Evolutionary conservation across 2,329 filamentous ascomycete species (phyloP).

Genomic region (Hymenoscyphus repandus): DNA sequence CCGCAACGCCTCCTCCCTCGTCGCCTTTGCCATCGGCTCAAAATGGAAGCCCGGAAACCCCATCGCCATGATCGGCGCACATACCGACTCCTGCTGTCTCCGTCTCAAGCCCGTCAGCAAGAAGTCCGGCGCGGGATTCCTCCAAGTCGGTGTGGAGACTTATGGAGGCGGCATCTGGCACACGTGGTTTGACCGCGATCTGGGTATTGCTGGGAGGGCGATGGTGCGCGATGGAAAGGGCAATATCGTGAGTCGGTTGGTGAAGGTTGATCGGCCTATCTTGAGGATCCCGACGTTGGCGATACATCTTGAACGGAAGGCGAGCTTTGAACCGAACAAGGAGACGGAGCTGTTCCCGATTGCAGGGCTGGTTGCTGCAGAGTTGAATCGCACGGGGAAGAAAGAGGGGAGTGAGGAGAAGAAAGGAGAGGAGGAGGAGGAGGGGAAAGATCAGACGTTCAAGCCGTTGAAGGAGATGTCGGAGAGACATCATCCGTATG

Average conservation of each 20-base stretch:
- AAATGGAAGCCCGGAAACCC: conserved; percentile 91
- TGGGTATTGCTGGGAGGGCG: conserved; percentile 83
- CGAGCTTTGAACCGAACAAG: conserved; percentile 91
- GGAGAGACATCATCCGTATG: conserved; percentile 82
- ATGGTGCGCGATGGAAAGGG: conserved; percentile 72
- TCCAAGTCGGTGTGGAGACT: conserved; percentile 93
- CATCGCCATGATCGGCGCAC: conserved; percentile 87
- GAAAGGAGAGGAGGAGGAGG: conserved; percentile 36
- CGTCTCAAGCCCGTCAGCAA: conserved; percentile 93
- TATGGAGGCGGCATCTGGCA: conserved; percentile 98
- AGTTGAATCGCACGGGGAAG: conserved; percentile 67
- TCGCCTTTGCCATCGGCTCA: conserved; percentile 85
- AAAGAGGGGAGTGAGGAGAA: conserved; percentile 23
- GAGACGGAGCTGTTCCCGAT: conserved; percentile 95
- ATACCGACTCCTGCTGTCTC: conserved; percentile 91
- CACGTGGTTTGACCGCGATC: conserved; percentile 95
- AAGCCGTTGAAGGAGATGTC: conserved; percentile 70
- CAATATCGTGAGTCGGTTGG: conserved; percentile 73
- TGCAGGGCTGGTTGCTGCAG: conserved; percentile 76
- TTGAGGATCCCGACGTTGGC: conserved; percentile 89
- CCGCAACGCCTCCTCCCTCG: conserved; percentile 84
- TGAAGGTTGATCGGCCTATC: conserved; percentile 87
- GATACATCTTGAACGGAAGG: conserved; percentile 84
- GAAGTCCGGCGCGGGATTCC: conserved; percentile 77
- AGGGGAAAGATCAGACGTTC: conserved; percentile 48